phyloP scores from a whole-genome alignment of 2,329 filamentous ascomycete genomes.

The Verticillium dahliae region DNA sequence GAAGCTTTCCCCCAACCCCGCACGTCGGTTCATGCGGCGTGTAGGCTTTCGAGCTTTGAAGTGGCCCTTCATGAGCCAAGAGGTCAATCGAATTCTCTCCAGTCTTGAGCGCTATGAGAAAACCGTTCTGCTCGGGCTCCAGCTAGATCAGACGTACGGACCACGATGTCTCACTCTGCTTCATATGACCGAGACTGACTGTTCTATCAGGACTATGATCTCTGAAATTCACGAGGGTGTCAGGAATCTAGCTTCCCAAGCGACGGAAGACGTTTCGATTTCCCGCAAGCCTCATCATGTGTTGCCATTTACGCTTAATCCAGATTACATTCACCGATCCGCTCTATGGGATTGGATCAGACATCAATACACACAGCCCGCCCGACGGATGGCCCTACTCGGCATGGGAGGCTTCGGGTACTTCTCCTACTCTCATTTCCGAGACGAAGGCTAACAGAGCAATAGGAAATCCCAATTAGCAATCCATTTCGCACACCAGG shows the following conservation, averaged over 20 bases:
- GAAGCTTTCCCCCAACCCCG: constrained; percentile 15
- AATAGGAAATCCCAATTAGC: constrained; percentile 15
- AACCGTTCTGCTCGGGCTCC: constrained; percentile 20
- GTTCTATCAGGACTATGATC: background rate
- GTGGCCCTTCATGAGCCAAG: constrained; percentile 29
- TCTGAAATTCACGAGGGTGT: background rate
- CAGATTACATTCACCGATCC: constrained; percentile 8
- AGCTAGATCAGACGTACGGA: constrained; percentile 22
- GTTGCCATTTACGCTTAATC: constrained; percentile 9
- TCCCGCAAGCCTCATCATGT: constrained; percentile 4
- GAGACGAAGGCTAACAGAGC: background rate
- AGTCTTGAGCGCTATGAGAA: constrained; percentile 19
- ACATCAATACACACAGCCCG: background rate
- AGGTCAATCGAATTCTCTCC: constrained; percentile 20
- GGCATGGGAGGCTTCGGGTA: constrained; percentile 13
- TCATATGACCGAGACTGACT: background rate
- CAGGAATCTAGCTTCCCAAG: background rate
- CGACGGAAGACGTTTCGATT: background rate
- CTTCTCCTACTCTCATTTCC: background rate
- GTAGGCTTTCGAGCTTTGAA: constrained; percentile 25
- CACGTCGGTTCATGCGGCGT: constrained; percentile 21
- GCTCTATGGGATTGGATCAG: constrained; percentile 5
- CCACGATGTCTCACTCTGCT: background rate
- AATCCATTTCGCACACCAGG: constrained; percentile 9
- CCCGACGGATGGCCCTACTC: constrained; percentile 4